Conservation (phyloP, 2,329 filamentous ascomycete species). For the Dissoconium aciculare region DNA sequence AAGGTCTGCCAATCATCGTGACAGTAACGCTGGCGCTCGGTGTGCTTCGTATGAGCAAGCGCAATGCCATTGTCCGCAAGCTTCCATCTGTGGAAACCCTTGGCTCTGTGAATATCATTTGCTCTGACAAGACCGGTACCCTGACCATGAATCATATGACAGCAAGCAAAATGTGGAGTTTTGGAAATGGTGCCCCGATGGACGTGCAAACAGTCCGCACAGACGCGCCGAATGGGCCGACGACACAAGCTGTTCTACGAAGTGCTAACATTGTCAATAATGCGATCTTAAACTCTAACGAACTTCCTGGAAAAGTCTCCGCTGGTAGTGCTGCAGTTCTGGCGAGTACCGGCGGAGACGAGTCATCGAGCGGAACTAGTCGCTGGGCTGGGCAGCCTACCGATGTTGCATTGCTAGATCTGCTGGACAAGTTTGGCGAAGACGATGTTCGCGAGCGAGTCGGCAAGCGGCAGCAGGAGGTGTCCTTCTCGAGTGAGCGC, state of each 20-base stretch:
- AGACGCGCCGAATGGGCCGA: slow-evolving; percentile 48
- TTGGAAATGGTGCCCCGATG: slow-evolving; percentile 44
- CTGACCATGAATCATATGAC: slow-evolving; percentile 98
- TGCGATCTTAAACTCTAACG: slow-evolving; percentile 38
- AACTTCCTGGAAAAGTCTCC: background rate
- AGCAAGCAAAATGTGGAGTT: slow-evolving; percentile 90
- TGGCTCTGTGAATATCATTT: slow-evolving; percentile 98
- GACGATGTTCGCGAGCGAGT: slow-evolving; percentile 80
- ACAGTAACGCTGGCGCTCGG: slow-evolving; percentile 91
- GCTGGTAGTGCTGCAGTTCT: slow-evolving; percentile 62
- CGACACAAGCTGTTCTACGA: slow-evolving; percentile 65
- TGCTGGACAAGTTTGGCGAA: slow-evolving; percentile 80
- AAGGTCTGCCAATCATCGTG: slow-evolving; percentile 93
- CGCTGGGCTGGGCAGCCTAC: slow-evolving; percentile 95
- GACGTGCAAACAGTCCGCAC: slow-evolving; percentile 41
- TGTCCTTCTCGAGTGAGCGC: slow-evolving; percentile 88
- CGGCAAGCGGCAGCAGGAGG: slow-evolving; percentile 68
- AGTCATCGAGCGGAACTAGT: slow-evolving; percentile 52
- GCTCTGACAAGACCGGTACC: slow-evolving; percentile 95
- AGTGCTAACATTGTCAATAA: slow-evolving; percentile 97
- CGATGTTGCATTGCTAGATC: slow-evolving; percentile 89
- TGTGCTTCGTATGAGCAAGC: slow-evolving; percentile 88
- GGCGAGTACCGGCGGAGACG: slow-evolving; percentile 61
- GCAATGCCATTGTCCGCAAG: slow-evolving; percentile 86
- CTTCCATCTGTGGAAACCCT: slow-evolving; percentile 95